Evolutionary conservation across 108 stramenopile species (phyloP).

Genomic region (Skeletonema potamos): DNA sequence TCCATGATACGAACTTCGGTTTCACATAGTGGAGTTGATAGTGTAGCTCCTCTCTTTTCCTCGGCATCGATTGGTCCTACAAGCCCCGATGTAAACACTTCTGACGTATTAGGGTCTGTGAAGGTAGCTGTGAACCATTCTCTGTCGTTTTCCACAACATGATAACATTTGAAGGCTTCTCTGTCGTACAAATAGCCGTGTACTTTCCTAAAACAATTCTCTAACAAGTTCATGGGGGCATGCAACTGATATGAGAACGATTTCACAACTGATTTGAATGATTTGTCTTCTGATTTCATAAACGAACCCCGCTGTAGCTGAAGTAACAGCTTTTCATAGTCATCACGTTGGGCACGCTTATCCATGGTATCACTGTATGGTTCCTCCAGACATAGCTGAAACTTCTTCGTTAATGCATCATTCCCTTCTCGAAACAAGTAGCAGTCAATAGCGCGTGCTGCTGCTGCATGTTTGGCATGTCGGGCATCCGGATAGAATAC

Average conservation of each 20-base stretch:
- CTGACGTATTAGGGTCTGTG: conserved; percentile 26
- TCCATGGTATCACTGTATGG: conserved; percentile 13
- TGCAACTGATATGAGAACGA: neutral
- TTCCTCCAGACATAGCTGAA: conserved; percentile 31
- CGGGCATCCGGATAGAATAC: conserved; percentile 21
- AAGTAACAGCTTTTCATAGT: conserved; percentile 1
- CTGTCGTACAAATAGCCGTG: neutral
- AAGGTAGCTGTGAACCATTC: conserved; percentile 27
- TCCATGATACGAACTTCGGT: conserved; percentile 5
- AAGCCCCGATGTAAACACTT: conserved; percentile 27
- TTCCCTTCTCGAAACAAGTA: conserved; percentile 18
- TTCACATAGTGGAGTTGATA: conserved; percentile 5
- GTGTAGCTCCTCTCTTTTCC: neutral
- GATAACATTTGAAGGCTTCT: neutral
- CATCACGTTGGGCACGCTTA: neutral
- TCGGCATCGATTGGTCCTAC: neutral
- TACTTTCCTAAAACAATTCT: neutral
- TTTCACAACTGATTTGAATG: neutral
- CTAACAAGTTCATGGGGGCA: neutral
- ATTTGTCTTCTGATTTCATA: neutral
- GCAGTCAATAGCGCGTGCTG: conserved; percentile 43
- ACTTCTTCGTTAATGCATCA: neutral
- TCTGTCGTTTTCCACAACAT: neutral
- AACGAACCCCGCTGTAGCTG: neutral
- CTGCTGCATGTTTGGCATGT: conserved; percentile 39